Base-by-base conservation (phyloP, 1,139 yeast genomes). In the Diutina scorzettiae region DNA sequence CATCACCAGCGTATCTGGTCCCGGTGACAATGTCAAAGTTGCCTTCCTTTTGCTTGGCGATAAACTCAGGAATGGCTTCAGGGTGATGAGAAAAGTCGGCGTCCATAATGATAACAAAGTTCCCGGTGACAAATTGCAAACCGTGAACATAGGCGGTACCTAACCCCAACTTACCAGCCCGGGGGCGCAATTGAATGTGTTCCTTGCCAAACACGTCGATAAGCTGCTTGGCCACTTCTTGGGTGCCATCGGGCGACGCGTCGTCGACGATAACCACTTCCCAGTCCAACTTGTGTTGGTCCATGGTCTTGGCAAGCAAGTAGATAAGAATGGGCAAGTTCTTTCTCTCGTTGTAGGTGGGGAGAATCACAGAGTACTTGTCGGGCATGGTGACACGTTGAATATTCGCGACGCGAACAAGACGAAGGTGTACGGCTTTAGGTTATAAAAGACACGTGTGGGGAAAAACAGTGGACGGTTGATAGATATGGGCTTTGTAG, bases 51-150 rank as follows among this genome's bases (percentile, higher is more conserved):
- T 82, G 93, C 57, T 78, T 76, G 45, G 71, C 73, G 52, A 82
- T 80, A 55, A 82, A 81, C 56, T 79, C 66, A 5, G 91, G 91
- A 57, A 82, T 81, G 36, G 89, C 82, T 51, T 78, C 81, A 17
- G 93, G 93, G 56, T 78, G 81, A 58, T 82, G 93, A 12, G 87
- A 79, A 62, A 82, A 82, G 58, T 82, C 93, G 14, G 93, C 93
- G 57, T 82, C 93, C 93, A 82, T 82, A 50, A 82, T 82, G 48
- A 82, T 76, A 42, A 82, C 87, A 58, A 70, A 82, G 60, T 82
- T 73, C 43, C 93, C 93, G 27, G 80, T 76, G 37, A 76, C 87
- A 51, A 55, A 79, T 55, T 82, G 73, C 51, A 82, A 71, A 1
- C 89, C 93, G 53, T 82, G 89, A 41, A 81, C 82, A 52, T 82